These are phyloP conservation scores for Cyberlindnera galapagoensis DNA, from an alignment of 805 yeast species.

Conservation along the genomic window DNA sequence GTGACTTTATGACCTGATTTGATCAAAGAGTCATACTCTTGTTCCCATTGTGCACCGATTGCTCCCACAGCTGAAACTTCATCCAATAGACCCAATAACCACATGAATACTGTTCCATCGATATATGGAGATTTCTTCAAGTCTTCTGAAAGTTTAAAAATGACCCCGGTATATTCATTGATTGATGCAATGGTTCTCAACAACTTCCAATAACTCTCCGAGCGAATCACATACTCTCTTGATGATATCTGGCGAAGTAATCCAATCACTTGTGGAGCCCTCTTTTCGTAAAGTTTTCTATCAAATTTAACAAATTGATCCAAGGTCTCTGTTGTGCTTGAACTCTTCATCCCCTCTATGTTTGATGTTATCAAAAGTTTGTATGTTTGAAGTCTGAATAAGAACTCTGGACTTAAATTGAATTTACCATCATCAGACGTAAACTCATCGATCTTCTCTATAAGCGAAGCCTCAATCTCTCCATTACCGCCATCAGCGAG, in stretches of 20 bases:
- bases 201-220: constrained; percentile 49
- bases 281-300: constrained; percentile 10
- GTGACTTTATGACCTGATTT: constrained; percentile 38
- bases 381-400: constrained; percentile 45
- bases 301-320: constrained; percentile 13
- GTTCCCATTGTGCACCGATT: constrained; percentile 70
- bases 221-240: constrained; percentile 35
- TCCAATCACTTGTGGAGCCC: constrained; percentile 13
- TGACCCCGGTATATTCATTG: constrained; percentile 33
- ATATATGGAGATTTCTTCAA: constrained; percentile 32
- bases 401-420: constrained; percentile 12
- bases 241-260: constrained; percentile 12
- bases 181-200: constrained; percentile 43
- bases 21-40: constrained; percentile 42
- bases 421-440: constrained; percentile 22
- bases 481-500: constrained; percentile 2
- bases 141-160: constrained; percentile 42
- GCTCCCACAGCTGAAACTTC: constrained; percentile 81
- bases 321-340: constrained; percentile 4
- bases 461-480: neutral
- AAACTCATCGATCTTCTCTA: constrained; percentile 14
- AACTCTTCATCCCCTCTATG: neutral
- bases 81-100: constrained; percentile 63
- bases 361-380: constrained; percentile 35
- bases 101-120: constrained; percentile 49